phyloP scores from a whole-genome alignment of 257 asterid species.

The Lithospermum erythrorhizon region DNA sequence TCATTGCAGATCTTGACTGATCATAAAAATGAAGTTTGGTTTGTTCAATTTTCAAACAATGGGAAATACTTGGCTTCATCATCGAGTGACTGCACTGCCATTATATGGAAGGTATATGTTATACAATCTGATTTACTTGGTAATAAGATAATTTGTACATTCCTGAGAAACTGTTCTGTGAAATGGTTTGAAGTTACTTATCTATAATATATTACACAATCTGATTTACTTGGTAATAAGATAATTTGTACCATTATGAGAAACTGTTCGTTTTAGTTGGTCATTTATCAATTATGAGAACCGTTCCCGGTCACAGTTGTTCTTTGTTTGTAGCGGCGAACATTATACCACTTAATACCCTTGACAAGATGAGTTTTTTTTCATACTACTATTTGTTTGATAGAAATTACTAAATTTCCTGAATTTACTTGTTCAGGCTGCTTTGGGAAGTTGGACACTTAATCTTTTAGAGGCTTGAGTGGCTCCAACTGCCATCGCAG shows the following conservation, averaged over 20 bases:
- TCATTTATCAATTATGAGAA: too few species aligned
- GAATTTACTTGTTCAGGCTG: slow-evolving; percentile 26
- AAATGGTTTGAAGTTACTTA: not conserved
- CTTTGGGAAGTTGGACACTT: slow-evolving; percentile 59
- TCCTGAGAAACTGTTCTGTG: not conserved
- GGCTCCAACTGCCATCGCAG: slow-evolving; percentile 60
- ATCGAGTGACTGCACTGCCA: slow-evolving; percentile 77
- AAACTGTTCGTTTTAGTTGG: too few species aligned
- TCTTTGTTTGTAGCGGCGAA: too few species aligned
- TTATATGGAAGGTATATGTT: slow-evolving; percentile 70
- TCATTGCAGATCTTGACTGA: slow-evolving; percentile 54
- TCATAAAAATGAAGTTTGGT: slow-evolving; percentile 89
- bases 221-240: slow-evolving; percentile 1
- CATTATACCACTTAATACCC: too few species aligned
- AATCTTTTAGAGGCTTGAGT: slow-evolving; percentile 53
- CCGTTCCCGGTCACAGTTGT: too few species aligned
- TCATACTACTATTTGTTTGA: too few species aligned
- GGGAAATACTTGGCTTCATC: slow-evolving; percentile 81
- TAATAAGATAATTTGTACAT: not conserved
- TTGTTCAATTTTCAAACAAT: slow-evolving; percentile 74
- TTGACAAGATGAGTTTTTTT: too few species aligned
- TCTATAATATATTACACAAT: too few species aligned
- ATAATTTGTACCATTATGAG: not conserved
- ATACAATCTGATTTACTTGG: not conserved
- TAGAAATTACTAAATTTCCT: too few species aligned